Evolutionary conservation across 2,329 filamentous ascomycete genomes (phyloP).

Genomic region (Colletotrichum endophyticum): DNA sequence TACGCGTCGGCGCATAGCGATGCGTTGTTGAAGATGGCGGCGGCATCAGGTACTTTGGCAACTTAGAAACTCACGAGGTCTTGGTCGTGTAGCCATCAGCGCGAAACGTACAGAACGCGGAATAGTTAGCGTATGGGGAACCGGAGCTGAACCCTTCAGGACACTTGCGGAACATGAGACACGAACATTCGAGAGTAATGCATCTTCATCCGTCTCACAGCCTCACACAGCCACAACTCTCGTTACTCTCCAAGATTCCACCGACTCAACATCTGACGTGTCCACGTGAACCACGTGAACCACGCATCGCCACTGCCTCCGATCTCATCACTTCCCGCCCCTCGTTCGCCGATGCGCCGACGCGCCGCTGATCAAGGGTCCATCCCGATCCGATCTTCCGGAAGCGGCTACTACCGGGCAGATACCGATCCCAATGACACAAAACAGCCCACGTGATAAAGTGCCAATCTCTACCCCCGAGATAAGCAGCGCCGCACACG

Average conservation of each 20-base stretch:
- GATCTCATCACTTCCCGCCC: neutral
- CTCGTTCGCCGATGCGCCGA: neutral
- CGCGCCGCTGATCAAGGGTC: neutral
- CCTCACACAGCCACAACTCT: neutral
- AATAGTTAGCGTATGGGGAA: fast-evolving
- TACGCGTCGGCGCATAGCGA: neutral
- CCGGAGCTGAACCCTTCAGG: fast-evolving
- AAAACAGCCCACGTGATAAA: neutral
- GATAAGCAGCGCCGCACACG: neutral
- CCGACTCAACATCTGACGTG: neutral
- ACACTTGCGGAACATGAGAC: neutral
- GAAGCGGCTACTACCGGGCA: neutral
- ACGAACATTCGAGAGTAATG: neutral
- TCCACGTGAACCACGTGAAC: neutral
- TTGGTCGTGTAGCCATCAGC: neutral
- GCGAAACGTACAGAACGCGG: neutral
- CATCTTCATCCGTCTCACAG: neutral
- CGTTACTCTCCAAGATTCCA: neutral
- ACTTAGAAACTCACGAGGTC: neutral
- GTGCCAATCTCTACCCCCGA: neutral
- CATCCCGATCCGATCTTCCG: neutral
- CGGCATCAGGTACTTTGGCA: neutral
- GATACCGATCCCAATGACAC: neutral
- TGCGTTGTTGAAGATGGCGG: neutral
- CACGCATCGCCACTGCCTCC: neutral